Evolutionary conservation across 192 early-diverging fungal species (phyloP).

Genomic region (Phycomyces nitens): DNA sequence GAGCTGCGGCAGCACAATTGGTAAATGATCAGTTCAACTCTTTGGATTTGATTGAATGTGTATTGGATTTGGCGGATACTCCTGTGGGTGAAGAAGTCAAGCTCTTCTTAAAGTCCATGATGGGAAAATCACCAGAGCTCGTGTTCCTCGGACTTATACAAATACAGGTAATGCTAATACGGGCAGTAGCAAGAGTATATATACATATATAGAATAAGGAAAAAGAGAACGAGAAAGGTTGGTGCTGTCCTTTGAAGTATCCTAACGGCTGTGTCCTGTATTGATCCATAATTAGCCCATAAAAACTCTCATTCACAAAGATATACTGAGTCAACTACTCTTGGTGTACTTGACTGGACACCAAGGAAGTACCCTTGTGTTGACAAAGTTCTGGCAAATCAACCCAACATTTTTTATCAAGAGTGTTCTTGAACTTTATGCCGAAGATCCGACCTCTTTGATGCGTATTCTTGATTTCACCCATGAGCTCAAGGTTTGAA

Average conservation of each 20-base stretch:
- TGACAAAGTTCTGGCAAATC: conserved; percentile 70
- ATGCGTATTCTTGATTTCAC: conserved; percentile 71
- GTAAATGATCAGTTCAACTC: conserved; percentile 61
- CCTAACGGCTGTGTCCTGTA: background rate
- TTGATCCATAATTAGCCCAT: conserved; percentile 35
- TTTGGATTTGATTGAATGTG: conserved; percentile 67
- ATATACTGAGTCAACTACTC: conserved; percentile 58
- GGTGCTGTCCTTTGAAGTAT: background rate
- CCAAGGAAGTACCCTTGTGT: conserved; percentile 58
- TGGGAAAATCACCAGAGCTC: conserved; percentile 68
- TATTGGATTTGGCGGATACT: conserved; percentile 54
- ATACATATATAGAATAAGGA: conserved; percentile 1
- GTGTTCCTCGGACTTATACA: conserved; percentile 70
- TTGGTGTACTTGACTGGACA: conserved; percentile 64
- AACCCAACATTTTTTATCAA: conserved; percentile 53
- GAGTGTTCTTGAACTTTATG: conserved; percentile 68
- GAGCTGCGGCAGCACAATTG: conserved; percentile 45
- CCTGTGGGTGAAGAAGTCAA: conserved; percentile 58
- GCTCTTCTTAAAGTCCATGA: conserved; percentile 56
- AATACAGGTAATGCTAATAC: conserved; percentile 42
- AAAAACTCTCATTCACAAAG: conserved; percentile 53
- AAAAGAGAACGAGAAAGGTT: no score
- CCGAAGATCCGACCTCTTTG: conserved; percentile 57
- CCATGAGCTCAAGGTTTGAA: conserved; percentile 72
- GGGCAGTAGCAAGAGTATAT: background rate